Evolutionary conservation across 352 stramenopile genomes (phyloP).

Genomic region (Halophytophthora polymorphica): DNA sequence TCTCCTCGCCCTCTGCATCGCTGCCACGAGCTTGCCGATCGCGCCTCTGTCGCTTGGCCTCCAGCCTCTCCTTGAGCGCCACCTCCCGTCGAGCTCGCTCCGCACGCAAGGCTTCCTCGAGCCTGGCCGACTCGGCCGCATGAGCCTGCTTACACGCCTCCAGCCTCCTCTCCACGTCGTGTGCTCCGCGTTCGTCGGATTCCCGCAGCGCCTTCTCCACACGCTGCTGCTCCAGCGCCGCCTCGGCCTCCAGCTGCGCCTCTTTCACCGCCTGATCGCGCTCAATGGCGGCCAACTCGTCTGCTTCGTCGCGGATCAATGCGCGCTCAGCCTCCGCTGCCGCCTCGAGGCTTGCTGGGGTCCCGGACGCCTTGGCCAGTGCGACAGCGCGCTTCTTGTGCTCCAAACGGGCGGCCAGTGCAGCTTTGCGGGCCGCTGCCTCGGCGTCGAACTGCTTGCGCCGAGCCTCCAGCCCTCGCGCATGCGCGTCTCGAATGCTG

Average conservation of each 20-base stretch:
- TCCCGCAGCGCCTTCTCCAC: conserved; percentile 15
- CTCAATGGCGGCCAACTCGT: conserved; percentile 32
- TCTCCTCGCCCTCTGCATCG: background rate
- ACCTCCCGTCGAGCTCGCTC: conserved; percentile 39
- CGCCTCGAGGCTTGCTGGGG: background rate
- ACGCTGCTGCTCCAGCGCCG: conserved; percentile 24
- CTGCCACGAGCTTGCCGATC: background rate
- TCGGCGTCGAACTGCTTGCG: conserved; percentile 31
- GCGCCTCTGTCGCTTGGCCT: conserved; percentile 25
- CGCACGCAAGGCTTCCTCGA: conserved; percentile 29
- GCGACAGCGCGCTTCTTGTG: conserved; percentile 23
- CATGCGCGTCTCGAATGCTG: conserved; percentile 29
- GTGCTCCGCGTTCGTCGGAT: conserved; percentile 16
- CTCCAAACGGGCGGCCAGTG: conserved; percentile 25
- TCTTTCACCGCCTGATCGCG: conserved; percentile 15
- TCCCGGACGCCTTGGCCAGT: background rate
- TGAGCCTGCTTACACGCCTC: conserved; percentile 32
- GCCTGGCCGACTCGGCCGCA: conserved; percentile 19
- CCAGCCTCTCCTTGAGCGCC: conserved; percentile 34
- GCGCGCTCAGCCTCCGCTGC: conserved; percentile 10
- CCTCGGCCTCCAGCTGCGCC: conserved; percentile 22
- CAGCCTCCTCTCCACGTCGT: conserved; percentile 34
- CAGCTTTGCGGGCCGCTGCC: conserved; percentile 25
- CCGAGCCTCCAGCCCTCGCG: conserved; percentile 18
- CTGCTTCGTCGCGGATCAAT: conserved; percentile 27